Base-by-base conservation (phyloP, 2,329 filamentous ascomycete species). In the Ceratocystiopsis sp. region DNA sequence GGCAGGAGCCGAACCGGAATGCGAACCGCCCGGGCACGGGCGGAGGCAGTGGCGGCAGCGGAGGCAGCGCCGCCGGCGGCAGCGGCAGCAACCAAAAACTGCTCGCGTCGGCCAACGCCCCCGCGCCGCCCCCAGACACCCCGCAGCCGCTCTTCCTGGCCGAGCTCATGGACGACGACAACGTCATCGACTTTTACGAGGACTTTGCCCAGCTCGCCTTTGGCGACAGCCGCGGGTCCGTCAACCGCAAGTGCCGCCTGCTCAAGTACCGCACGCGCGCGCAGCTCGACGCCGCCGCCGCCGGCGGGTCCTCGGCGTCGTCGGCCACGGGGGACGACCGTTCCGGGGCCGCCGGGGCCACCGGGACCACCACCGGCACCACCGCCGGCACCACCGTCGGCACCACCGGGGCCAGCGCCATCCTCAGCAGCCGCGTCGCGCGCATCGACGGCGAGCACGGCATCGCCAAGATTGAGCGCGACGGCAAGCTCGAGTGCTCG, bases 131-230 rank as follows among this genome's bases (percentile, higher is more conserved):
- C 10, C 54, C 65, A 18, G 49, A 49, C 6, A 48, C 47, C 9
- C 69, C 72, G 3, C 81, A 87, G 48, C 82, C 87, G 0, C 84
- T 95, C 2, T 94, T 94, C 55, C 69, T 96, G 40, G 85, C 89
- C 0, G 89, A 96, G 58, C 68, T 98, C 32, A 73, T 98, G 52
- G 91, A 96, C 53, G 86, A 95, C 50, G 85, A 94, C 54, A 87
- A 80, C 45, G 86, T 93, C 0, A 79, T 95, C 4, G 80, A 93
- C 51, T 96, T 95, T 59, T 94, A 95, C 58, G 87, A 95, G 52
- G 86, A 96, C 57, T 96, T 93, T 61, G 82, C 89, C 0, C 79
- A 87, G 49, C 69, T 96, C 3, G 89, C 89, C 0, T 96, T 95
- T 60, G 85, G 85, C 34, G 86, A 95, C 57, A 86, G 85, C 35